Conservation (phyloP, 75 land plant species). For the Larix kaempferi region DNA sequence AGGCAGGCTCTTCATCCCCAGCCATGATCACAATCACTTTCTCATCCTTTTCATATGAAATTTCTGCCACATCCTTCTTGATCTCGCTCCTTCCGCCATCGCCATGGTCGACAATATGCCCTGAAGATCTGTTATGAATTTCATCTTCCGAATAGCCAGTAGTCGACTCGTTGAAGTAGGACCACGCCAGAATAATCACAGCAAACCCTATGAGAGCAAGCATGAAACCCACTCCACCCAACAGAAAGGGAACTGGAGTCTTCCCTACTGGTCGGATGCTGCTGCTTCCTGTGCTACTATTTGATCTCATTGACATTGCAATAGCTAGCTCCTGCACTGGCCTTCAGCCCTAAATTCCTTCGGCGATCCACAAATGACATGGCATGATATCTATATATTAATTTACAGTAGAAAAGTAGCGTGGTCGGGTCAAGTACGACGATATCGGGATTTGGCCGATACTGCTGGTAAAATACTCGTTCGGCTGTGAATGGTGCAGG, state of each 20-base stretch:
- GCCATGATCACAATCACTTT: constrained; percentile 17
- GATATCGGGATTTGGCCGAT: too few species aligned
- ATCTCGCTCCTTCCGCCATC: neutral
- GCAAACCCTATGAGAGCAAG: neutral
- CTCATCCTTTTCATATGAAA: neutral
- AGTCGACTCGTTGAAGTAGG: neutral
- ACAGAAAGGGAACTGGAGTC: neutral
- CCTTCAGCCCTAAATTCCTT: too few species aligned
- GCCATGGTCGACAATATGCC: neutral
- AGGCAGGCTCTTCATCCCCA: constrained; percentile 10
- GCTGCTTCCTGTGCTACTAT: too few species aligned
- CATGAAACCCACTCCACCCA: neutral
- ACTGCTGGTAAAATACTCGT: too few species aligned
- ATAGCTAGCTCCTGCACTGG: too few species aligned
- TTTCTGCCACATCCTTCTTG: neutral
- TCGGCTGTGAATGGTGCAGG: too few species aligned
- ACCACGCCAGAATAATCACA: neutral
- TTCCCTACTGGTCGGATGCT: neutral
- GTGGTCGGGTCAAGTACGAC: too few species aligned
- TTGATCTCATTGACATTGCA: too few species aligned
- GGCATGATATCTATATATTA: too few species aligned
- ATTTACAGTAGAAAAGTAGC: too few species aligned
- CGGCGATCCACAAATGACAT: too few species aligned
- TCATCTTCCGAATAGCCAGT: neutral
- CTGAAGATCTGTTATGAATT: too few species aligned